phyloP scores from a whole-genome alignment of 176 grass and related monocot genomes.

The Triticum monococcum region DNA sequence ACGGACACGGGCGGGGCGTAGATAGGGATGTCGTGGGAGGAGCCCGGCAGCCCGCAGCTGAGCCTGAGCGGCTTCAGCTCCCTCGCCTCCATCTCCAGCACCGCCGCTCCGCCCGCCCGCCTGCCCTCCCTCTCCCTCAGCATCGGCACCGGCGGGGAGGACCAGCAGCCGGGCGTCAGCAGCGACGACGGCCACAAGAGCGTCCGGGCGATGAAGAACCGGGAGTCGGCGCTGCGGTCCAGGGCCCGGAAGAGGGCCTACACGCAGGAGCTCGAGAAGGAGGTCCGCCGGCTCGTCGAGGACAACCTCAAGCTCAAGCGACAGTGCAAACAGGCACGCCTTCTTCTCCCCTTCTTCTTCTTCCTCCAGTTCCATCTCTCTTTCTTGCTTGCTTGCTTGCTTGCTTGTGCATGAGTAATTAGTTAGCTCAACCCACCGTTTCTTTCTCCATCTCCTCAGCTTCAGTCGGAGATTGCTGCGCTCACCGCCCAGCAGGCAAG shows the following conservation, averaged over 20 bases:
- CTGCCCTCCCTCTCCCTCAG: not conserved
- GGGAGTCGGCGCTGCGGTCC: not conserved
- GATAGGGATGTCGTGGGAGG: not conserved
- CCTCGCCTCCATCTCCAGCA: not conserved
- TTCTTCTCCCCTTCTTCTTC: not conserved
- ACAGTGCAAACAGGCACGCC: not conserved
- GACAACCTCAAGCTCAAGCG: not conserved
- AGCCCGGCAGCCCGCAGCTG: not conserved
- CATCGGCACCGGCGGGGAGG: not conserved
- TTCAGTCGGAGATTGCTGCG: not conserved
- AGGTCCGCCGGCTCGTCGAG: not conserved
- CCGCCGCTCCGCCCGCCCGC: no score
- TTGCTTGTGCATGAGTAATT: not conserved
- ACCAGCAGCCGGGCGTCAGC: not conserved
- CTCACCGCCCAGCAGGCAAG: not conserved
- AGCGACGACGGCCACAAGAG: not conserved
- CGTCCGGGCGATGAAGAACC: not conserved
- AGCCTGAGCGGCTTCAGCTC: not conserved
- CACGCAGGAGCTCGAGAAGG: not conserved
- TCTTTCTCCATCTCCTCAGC: not conserved
- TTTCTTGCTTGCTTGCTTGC: not conserved
- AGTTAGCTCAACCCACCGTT: not conserved
- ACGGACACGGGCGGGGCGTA: not conserved
- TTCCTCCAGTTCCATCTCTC: not conserved
- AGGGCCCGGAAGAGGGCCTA: not conserved